Evolutionary conservation across 768 basidiomycete species (phyloP).

Genomic region (Boletus huronensis): DNA sequence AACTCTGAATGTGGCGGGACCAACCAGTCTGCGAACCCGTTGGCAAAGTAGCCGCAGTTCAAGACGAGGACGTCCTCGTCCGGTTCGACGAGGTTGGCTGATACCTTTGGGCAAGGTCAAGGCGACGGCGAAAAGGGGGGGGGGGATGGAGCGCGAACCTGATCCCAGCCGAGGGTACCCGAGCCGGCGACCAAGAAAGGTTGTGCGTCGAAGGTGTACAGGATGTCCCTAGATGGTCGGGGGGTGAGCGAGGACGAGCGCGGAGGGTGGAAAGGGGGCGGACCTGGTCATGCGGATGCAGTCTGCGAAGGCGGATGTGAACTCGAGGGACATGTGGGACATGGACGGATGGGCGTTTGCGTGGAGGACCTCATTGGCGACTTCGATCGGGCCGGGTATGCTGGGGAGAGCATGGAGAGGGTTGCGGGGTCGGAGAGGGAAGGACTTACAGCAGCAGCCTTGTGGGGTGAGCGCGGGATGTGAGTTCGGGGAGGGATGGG

Average conservation of each 20-base stretch:
- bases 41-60: conserved; percentile 92
- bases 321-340: conserved; percentile 87
- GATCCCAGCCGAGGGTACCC: conserved; percentile 97
- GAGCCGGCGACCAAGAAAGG: conserved; percentile 93
- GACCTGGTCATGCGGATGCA: conserved; percentile 81
- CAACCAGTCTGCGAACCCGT: conserved; percentile 85
- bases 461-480: conserved; percentile 17
- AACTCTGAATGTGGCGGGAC: neutral
- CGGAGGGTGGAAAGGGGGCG: neutral
- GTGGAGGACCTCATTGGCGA: conserved; percentile 71
- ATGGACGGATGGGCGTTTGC: conserved; percentile 92
- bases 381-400: conserved; percentile 63
- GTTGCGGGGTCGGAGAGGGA: neutral
- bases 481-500: conserved; percentile 20
- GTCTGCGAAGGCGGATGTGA: conserved; percentile 85
- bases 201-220: conserved; percentile 76
- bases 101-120: conserved; percentile 53
- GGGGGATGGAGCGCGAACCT: conserved; percentile 42
- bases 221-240: conserved; percentile 50
- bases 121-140: neutral
- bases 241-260: neutral
- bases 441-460: conserved; percentile 48
- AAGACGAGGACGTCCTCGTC: conserved; percentile 80
- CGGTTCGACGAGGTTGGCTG: conserved; percentile 84
- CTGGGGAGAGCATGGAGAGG: conserved; percentile 28